Evolutionary conservation across 768 basidiomycete genomes (phyloP), one percentile per base, ranked within the genome.

Genomic region (Pseudohyphozyma bogoriensis): DNA sequence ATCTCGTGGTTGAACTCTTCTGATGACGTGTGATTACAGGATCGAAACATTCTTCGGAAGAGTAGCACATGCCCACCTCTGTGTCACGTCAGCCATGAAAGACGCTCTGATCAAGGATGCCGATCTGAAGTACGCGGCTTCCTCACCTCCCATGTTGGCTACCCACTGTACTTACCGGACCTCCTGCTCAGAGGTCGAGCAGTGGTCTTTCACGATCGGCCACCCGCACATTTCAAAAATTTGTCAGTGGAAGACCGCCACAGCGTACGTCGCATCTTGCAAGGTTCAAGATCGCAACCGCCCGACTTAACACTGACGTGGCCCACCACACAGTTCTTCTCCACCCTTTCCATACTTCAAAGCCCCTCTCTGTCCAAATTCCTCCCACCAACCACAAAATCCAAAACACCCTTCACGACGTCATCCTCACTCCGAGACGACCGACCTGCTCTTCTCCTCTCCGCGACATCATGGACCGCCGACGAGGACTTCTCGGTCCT

Each of bases 391-490:
- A 79, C 87, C 69, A 86, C 87, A 0, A 70, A 78, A 22, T 77
- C 77, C 31, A 67, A 73, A 18, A 62, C 74, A 6, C 52, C 70
- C 9, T 62, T 67, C 39, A n/a, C 66, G 16, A 28, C 55, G 47
- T 24, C 33, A 18, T 63, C 46, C 59, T 31, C 42, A 53, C 63
- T 46, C 59, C 67, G n/a, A 50, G 51, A 58, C 64, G 29, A 47
- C 66, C 50, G 92, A 58, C 89, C 90, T 6, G 91, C 89, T 1
- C 76, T 97, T 2, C 66, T 96, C 22, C 83, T 99, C 31, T 89
- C 87, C 28, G 88, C 89, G 66, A 99, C 95, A 1, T 90, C 87
- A 20, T 97, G 93, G 93, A 97, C 95, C 1, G 82, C 89, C 9
- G 95, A 99, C 69, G 95, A 99, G 72, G 91, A 97, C 72, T 96